Evolutionary conservation across 768 basidiomycete species (phyloP), one percentile per base, ranked within the genome.

Genomic region (Leccinum variicolor): DNA sequence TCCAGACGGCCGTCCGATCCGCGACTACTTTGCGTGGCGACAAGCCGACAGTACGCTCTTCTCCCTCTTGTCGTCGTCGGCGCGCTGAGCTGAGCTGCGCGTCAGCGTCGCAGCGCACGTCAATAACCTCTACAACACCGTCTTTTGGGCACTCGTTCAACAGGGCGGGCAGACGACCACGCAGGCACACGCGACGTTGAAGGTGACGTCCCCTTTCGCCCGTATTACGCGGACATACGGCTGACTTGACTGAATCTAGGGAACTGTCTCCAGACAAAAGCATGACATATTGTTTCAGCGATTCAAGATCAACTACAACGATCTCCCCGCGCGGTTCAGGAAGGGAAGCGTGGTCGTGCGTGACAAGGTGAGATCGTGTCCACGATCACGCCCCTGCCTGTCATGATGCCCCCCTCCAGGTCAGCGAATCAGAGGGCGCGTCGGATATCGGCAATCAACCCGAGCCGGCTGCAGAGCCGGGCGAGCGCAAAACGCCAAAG

Each of bases 51-150:
- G 96, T 96, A 66, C 59, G 92, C 75, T 21, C 1, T 21, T 33
- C 45, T 2, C 5, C 11, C 17, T 5, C n/a, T 52, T 15, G 8
- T 17, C 25, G n/a, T 25, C n/a, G 49, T 41, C 23, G 34, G 52
- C 57, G 52, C 28, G 14, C 50, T 41, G 39, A 41, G 39, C 15
- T 41, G 39, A 41, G 39, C 39, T 41, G 39, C 39, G 39, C 39
- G 39, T 41, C n/a, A 41, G 36, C 36, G 36, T 39, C 36, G 17
- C 69, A 98, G 95, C 97, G 0, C 97, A 99, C 69, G 89, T 98
- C 69, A 99, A 99, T 69, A 99, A 99, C 69, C 75, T 99, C 23
- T 95, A 98, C 76, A 99, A 99, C 67, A 98, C 97, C 0, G 78
- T 77, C 0, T 99, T 98, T 68, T 98, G 96, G 97, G 90, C 94